Evolutionary conservation across 2,329 filamentous ascomycete genomes (phyloP), one percentile per base, ranked within the genome.

Genomic region (Grosmannia huntii): DNA sequence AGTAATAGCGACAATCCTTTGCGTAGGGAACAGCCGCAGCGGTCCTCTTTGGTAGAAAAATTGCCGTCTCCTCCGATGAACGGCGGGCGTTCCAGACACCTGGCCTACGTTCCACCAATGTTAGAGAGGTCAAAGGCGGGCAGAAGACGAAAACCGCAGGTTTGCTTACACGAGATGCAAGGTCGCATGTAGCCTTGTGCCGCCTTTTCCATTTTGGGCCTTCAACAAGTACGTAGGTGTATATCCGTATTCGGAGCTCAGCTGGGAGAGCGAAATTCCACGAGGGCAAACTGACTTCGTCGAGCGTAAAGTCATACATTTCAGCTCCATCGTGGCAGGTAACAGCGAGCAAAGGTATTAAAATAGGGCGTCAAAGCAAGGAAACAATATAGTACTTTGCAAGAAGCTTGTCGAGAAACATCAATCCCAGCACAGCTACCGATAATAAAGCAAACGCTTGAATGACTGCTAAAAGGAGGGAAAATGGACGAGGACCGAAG

Each of bases 1-100:
- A 16, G 27, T 12, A 64, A 57, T 9, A 64, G 46, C 5, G 36
- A 25, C 19, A 64, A 48, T n/a, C 61, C 57, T 9, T 57, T 38
- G n/a, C 63, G 62, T 14, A 16, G 27, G 16, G 56, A 11, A 46
- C 62, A 64, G 10, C 19, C 19, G 53, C 60, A 62, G 31, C 27
- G 3, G 12, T 38, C 41, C 4, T 27, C 25, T 12, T 31, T 3
- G 5, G 33, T 28, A 9, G 23, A 16, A 44, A 51, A 19, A 5
- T n/a, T 16, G 23, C 31, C 36, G 16, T 19, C 10, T 14, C 4
- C 19, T 25, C 31, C 44, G 14, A 58, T 21, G 56, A 61, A 60
- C 3, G 60, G 58, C 2, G 59, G 60, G 12, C 59, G 54, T 5
- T 56, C 46, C 31, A 56, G 9, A 2, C 4, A 41, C 11, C 25